These are phyloP conservation scores for Sugiyamaella novakii DNA, from an alignment of 1,139 yeast species.

Conservation along the genomic window DNA sequence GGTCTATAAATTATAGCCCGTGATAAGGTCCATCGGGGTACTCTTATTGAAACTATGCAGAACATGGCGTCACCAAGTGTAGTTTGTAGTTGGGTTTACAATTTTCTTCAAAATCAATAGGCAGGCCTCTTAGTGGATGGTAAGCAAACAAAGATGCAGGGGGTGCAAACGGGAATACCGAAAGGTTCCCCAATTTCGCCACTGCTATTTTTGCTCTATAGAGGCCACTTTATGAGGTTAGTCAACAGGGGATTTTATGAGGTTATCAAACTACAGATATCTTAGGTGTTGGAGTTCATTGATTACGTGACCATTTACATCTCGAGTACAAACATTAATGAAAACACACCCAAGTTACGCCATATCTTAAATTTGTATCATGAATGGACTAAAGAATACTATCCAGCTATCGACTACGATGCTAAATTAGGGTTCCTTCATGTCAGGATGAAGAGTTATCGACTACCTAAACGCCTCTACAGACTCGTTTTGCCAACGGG, in stretches of 20 bases:
- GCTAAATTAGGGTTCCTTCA: constrained; percentile 1
- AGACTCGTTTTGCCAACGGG: neutral
- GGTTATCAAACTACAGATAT: neutral
- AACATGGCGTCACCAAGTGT: neutral
- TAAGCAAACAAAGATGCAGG: neutral
- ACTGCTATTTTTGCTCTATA: neutral
- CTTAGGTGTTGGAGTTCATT: too few relatives aligned
- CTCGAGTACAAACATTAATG: neutral
- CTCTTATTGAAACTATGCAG: neutral
- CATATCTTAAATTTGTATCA: neutral
- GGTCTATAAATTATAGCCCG: too few relatives aligned
- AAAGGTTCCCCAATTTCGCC: neutral
- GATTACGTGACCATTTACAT: constrained; percentile 4
- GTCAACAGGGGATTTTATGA: too few relatives aligned
- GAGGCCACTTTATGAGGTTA: too few relatives aligned
- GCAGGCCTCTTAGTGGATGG: constrained; percentile 1
- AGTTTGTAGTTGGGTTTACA: constrained; percentile 2
- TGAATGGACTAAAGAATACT: neutral
- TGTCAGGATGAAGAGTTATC: neutral
- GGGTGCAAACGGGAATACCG: too few relatives aligned
- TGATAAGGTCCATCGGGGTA: constrained; percentile 11
- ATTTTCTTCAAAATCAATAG: neutral
- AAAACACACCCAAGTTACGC: neutral
- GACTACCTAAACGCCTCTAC: neutral
- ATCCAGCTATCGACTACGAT: neutral